Evolutionary conservation across 2,329 filamentous ascomycete genomes (phyloP).

Genomic region (Alternaria gansuensis): DNA sequence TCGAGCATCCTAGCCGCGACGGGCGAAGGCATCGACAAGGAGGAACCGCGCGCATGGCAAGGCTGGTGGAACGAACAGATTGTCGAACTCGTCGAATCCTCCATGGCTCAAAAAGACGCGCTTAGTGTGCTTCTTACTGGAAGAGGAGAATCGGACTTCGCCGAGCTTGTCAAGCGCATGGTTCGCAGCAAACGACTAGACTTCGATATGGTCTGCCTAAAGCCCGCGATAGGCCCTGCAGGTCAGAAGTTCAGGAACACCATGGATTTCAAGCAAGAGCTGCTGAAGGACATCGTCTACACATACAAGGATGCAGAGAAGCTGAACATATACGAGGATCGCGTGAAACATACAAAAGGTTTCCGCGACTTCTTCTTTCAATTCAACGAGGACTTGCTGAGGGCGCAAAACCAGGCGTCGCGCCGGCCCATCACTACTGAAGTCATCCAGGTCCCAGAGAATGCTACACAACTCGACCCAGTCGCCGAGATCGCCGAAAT

Average conservation of each 20-base stretch:
- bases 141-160: slow-evolving; percentile 78
- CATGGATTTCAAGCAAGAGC: slow-evolving; percentile 90
- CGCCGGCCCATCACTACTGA: slow-evolving; percentile 76
- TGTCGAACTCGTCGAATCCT: slow-evolving; percentile 78
- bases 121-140: slow-evolving; percentile 89
- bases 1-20: slow-evolving; percentile 83
- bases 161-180: slow-evolving; percentile 83
- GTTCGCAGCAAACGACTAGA: slow-evolving; percentile 77
- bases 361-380: slow-evolving; percentile 86
- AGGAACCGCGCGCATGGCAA: slow-evolving; percentile 84
- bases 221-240: slow-evolving; percentile 82
- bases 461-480: slow-evolving; percentile 76
- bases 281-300: slow-evolving; percentile 81
- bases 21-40: slow-evolving; percentile 80
- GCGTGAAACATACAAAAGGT: slow-evolving; percentile 72
- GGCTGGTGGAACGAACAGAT: slow-evolving; percentile 98
- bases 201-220: slow-evolving; percentile 88
- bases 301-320: slow-evolving; percentile 87
- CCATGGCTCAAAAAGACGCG: slow-evolving; percentile 83
- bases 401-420: slow-evolving; percentile 54
- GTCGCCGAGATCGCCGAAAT: slow-evolving; percentile 82
- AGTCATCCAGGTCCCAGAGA: slow-evolving; percentile 86
- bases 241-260: slow-evolving; percentile 82
- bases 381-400: slow-evolving; percentile 72
- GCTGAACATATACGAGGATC: slow-evolving; percentile 74